phyloP scores from a whole-genome alignment of 768 basidiomycete genomes.

The Lactarius evosmus region DNA sequence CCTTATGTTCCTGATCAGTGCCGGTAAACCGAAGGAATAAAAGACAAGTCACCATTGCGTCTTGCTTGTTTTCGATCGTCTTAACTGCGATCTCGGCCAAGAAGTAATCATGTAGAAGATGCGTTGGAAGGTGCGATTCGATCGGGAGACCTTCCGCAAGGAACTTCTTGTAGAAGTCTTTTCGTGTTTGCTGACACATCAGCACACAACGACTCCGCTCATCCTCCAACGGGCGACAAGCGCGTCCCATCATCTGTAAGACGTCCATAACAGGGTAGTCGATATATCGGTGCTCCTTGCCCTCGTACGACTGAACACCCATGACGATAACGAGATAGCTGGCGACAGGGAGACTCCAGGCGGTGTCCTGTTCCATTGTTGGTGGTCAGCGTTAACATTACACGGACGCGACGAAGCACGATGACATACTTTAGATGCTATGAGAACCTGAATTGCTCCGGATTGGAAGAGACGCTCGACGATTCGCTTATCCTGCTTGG shows the following conservation, averaged over 20 bases:
- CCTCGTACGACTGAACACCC: conserved; percentile 97
- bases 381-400: neutral
- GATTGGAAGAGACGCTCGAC: conserved; percentile 90
- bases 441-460: conserved; percentile 90
- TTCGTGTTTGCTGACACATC: conserved; percentile 96
- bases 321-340: conserved; percentile 99
- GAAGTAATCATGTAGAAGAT: conserved; percentile 94
- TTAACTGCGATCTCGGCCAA: conserved; percentile 97
- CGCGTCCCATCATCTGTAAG: conserved; percentile 99
- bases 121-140: conserved; percentile 89
- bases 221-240: conserved; percentile 87
- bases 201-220: conserved; percentile 89
- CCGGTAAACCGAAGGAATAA: neutral
- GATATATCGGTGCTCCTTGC: conserved; percentile 95
- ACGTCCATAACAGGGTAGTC: conserved; percentile 99
- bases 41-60: conserved; percentile 66
- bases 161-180: conserved; percentile 99
- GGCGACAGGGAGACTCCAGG: conserved; percentile 92
- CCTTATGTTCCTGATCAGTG: conserved; percentile 41
- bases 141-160: conserved; percentile 95
- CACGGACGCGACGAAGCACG: neutral
- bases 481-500: conserved; percentile 89
- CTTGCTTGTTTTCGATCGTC: conserved; percentile 99
- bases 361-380: conserved; percentile 64
- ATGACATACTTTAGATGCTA: conserved; percentile 79